Base-by-base conservation (phyloP, 2,329 filamentous ascomycete genomes). In the Bipolaris victoriae region DNA sequence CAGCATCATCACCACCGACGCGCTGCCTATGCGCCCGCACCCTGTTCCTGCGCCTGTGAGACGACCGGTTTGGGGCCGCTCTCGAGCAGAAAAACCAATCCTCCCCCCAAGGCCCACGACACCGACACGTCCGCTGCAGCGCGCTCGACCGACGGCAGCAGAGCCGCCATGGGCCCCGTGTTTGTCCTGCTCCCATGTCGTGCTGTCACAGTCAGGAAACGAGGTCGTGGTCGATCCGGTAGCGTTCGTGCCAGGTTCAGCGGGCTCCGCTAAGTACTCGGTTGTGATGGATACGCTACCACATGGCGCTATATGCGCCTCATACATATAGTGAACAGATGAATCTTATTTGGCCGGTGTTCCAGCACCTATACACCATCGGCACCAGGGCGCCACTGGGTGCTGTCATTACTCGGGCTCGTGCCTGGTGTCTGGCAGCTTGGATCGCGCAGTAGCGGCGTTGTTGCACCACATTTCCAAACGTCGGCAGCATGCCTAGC, bases 221-320 rank as follows among this genome's bases (percentile, higher is more conserved):
- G 48, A 43, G 18, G 37, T 11, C 20, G 39, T 51, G 49, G 49
- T 16, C 49, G 62, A 67, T 61, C 63, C 46, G 60, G 61, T 60
- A 59, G 57, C 58, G 62, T 67, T 67, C 62, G 62, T 63, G 49
- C 61, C 61, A 65, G 59, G 62, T 65, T 66, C 61, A 51, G 60
- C 62, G 54, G 62, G 61, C 63, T 65, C 63, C 63, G 61, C 63
- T 55, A 29, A 29, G 26, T 29, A 47, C 49, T 61, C 55, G 61
- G 53, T 53, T 55, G 45, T 50, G 52, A 56, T 52, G 56, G 61
- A 51, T 52, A 57, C 55, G 55, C 49, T 57, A 57, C 39, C 39
- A 41, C 35, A 53, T 53, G 33, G 51, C 54, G 54, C 54, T 57
- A 55, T 60, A 49, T 61, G 61, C 63, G 63, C 61, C 59, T 54